phyloP scores from a whole-genome alignment of 2,329 filamentous ascomycete genomes.

The Colletotrichum melonis region DNA sequence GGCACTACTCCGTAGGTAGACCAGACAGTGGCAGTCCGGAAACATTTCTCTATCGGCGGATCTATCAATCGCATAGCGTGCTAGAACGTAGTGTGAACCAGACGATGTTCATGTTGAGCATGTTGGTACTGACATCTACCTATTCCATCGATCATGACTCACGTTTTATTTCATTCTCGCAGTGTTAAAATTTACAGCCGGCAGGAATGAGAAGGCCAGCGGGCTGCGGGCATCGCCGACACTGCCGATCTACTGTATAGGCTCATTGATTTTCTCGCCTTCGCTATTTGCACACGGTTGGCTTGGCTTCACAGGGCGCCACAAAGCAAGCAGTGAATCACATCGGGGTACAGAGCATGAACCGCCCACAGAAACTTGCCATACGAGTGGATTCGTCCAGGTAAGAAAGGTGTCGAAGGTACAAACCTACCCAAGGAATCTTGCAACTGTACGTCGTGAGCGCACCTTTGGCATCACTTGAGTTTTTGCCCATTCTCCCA shows the following conservation, averaged over 20 bases:
- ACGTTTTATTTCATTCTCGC: background rate
- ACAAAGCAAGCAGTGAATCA: background rate
- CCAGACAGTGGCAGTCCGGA: no score
- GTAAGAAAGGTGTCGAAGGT: no score
- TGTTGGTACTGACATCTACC: background rate
- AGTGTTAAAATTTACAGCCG: background rate
- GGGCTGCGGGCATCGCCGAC: background rate
- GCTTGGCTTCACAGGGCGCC: background rate
- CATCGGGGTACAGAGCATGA: background rate
- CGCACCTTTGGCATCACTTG: no score
- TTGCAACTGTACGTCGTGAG: no score
- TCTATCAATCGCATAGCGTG: background rate
- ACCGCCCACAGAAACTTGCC: background rate
- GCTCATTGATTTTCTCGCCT: slow-evolving; percentile 1
- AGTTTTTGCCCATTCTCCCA: no score
- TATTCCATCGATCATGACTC: background rate
- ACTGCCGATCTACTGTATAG: background rate
- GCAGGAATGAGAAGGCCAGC: background rate
- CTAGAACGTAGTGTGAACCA: background rate
- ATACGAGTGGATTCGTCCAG: no score
- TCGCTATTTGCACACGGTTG: background rate
- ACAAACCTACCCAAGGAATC: no score
- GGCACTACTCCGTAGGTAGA: no score
- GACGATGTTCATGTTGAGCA: background rate
- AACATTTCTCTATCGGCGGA: background rate